Conservation (phyloP, 208 protist species). For the Phytomonas sp. region DNA sequence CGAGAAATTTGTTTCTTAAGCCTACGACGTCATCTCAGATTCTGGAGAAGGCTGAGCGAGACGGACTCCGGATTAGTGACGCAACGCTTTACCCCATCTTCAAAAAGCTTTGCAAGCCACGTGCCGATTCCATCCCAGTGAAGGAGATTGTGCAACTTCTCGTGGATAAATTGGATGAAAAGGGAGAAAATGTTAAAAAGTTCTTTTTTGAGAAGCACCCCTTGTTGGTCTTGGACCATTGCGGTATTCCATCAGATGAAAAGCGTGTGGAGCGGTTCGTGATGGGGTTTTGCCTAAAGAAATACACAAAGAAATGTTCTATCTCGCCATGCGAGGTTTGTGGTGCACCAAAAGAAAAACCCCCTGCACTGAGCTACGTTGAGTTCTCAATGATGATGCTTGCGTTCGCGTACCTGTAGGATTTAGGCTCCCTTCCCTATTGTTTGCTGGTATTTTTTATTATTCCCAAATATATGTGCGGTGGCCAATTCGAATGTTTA, state of each 20-base stretch:
- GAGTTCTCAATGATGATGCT: constrained; percentile 87
- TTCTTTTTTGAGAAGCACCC: constrained; percentile 25
- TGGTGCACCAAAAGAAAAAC: not conserved
- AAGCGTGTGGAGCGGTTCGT: constrained; percentile 42
- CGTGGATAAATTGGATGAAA: constrained; percentile 27
- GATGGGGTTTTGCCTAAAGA: constrained; percentile 34
- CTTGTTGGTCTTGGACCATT: constrained; percentile 62
- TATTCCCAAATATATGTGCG: not conserved
- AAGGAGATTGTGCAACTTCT: constrained; percentile 33
- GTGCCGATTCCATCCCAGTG: constrained; percentile 9
- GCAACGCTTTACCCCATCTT: not conserved
- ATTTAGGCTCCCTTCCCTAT: not conserved
- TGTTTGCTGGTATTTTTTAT: constrained; percentile 1
- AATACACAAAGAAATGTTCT: constrained; percentile 15
- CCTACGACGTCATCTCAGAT: not conserved
- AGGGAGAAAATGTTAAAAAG: not conserved
- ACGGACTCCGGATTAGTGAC: not conserved
- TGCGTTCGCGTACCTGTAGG: constrained; percentile 54
- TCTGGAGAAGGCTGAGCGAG: not conserved
- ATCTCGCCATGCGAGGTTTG: not conserved
- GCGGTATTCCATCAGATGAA: constrained; percentile 57
- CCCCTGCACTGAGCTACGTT: constrained; percentile 51
- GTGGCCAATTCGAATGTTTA: not conserved
- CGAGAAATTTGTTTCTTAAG: not conserved
- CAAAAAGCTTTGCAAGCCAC: not conserved